Percentiles rank a stretch among this genome's conserved stretches.
These are phyloP conservation scores for Aspergillus quadrilineatus DNA, from an alignment of 2,329 filamentous ascomycete species.

Conservation along the genomic window DNA sequence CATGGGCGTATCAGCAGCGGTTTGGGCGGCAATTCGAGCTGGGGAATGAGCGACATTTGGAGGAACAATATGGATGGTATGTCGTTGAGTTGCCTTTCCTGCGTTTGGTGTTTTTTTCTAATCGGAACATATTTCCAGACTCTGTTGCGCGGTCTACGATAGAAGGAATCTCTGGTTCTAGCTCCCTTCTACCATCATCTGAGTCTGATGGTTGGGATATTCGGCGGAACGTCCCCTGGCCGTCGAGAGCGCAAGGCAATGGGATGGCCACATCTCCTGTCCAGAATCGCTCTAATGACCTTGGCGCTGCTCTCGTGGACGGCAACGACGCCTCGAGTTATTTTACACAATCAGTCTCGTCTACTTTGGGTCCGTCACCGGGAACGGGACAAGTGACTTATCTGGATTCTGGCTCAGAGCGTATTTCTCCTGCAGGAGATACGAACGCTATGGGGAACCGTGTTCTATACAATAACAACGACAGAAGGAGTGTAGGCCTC, in stretches of 20 bases:
- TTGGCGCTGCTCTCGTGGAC: slow-evolving; percentile 43
- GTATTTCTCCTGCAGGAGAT: slow-evolving; percentile 36
- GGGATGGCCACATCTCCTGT: slow-evolving; percentile 60
- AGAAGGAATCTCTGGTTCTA: slow-evolving; percentile 65
- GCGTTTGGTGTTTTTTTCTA: neutral
- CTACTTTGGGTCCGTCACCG: slow-evolving; percentile 43
- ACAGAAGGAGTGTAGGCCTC: slow-evolving; percentile 37
- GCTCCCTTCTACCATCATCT: slow-evolving; percentile 66
- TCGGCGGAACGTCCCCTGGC: slow-evolving; percentile 59
- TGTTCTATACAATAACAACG: slow-evolving; percentile 33
- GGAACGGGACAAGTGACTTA: slow-evolving; percentile 32
- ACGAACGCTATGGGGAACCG: slow-evolving; percentile 32
- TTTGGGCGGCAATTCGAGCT: slow-evolving; percentile 46
- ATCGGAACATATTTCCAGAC: slow-evolving; percentile 21
- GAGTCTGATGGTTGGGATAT: slow-evolving; percentile 64
- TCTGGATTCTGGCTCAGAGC: slow-evolving; percentile 33
- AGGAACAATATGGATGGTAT: slow-evolving; percentile 47
- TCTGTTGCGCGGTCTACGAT: slow-evolving; percentile 32
- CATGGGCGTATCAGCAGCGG: slow-evolving; percentile 44
- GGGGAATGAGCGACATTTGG: slow-evolving; percentile 55
- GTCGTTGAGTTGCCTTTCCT: neutral
- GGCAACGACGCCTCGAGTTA: slow-evolving; percentile 47
- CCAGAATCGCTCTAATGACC: slow-evolving; percentile 52
- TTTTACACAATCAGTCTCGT: slow-evolving; percentile 47
- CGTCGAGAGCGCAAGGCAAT: slow-evolving; percentile 46